Evolutionary conservation across 805 yeast species (phyloP).

Genomic region (Teunomyces barrocoloradensis): DNA sequence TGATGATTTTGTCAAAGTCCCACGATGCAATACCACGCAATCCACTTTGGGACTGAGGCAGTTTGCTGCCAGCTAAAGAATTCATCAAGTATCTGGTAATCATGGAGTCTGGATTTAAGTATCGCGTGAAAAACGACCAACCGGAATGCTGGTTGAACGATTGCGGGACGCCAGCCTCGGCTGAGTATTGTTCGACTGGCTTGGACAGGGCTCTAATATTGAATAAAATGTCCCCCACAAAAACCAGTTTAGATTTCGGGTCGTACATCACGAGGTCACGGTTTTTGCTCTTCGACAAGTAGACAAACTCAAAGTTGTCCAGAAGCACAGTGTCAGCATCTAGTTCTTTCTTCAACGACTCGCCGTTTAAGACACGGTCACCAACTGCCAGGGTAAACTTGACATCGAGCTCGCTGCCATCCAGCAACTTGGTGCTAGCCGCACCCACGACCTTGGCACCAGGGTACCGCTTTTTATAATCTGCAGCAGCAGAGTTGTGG

Average conservation of each 20-base stretch:
- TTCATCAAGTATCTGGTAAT: slow-evolving; percentile 7
- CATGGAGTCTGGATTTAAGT: slow-evolving; percentile 10
- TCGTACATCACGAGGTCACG: slow-evolving; percentile 15
- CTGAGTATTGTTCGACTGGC: slow-evolving; percentile 14
- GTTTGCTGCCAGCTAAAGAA: neutral
- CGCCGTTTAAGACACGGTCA: slow-evolving; percentile 19
- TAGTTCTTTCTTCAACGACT: slow-evolving; percentile 9
- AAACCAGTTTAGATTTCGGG: slow-evolving; percentile 8
- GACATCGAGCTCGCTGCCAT: slow-evolving; percentile 5
- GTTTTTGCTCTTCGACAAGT: slow-evolving; percentile 9
- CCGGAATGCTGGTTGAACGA: slow-evolving; percentile 13
- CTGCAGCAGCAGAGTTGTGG: slow-evolving; percentile 11
- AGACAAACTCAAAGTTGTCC: slow-evolving; percentile 12
- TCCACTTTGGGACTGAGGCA: neutral
- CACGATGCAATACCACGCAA: neutral
- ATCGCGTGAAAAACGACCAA: slow-evolving; percentile 12
- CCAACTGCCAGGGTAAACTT: slow-evolving; percentile 4
- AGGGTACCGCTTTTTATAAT: slow-evolving; percentile 12
- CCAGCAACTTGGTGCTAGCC: slow-evolving; percentile 4
- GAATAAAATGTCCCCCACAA: slow-evolving; percentile 13
- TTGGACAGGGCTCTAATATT: slow-evolving; percentile 8
- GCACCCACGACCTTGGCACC: slow-evolving; percentile 12
- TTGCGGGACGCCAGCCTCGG: slow-evolving; percentile 11
- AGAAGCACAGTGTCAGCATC: slow-evolving; percentile 9
- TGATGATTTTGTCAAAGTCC: slow-evolving; percentile 47